Evolutionary conservation across 2,329 filamentous ascomycete genomes (phyloP), one percentile per base, ranked within the genome.

Genomic region (Cordyceps pruinosa): DNA sequence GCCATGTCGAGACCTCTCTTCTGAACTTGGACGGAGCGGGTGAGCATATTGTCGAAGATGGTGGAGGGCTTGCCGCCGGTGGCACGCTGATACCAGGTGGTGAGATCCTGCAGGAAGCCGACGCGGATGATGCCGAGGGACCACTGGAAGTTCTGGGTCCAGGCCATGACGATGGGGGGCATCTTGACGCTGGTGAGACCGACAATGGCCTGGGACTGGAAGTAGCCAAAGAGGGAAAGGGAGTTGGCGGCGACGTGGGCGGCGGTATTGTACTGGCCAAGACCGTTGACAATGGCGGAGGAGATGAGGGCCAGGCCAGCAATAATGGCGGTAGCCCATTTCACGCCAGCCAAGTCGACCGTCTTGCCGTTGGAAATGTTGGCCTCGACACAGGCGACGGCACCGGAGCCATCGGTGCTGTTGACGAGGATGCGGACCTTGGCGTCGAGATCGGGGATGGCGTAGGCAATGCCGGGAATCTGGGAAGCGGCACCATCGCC

Each of bases 71-170:
- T 90, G 62, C 93, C 93, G 55, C 93, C 93, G 3, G 93, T 97
- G 2, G 93, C 84, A 59, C 92, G 88, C 75, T 96, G 92, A 69
- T 97, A 97, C 93, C 93, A 97, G 32, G 91, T 96, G 60, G 90
- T 89, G 67, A 96, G 88, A 45, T 79, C 79, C 75, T 97, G 90
- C 74, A 97, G 82, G 70, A 96, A 97, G 17, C 78, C 79, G 44
- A 97, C 80, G 53, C 83, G 83, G 66, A 97, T 96, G 65, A 97
- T 91, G 65, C 93, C 93, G 89, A 97, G 94, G 67, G 88, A 95
- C 93, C 93, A 97, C 70, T 95, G 89, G 76, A 97, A 97, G 73
- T 97, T 93, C 74, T 97, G 92, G 2, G 92, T 96, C 93, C 93
- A 97, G 0, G 91, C 82, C 66, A 89, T 82, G 56, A 96, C 93